These are phyloP conservation scores for Sugiyamaella paludigena DNA, from an alignment of 1,139 yeast species.

Conservation along the genomic window DNA sequence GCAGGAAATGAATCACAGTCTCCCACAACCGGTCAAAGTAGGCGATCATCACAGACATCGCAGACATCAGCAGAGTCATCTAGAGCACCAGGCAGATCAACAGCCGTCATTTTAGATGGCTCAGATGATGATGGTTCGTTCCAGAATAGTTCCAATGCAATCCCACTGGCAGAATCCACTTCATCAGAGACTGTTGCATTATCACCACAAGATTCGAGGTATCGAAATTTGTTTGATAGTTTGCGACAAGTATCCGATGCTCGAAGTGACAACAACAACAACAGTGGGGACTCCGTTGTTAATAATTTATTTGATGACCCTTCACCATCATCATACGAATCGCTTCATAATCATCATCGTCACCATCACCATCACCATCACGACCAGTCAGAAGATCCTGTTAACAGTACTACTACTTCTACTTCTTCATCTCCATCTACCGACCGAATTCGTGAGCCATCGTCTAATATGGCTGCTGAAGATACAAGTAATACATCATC, in stretches of 20 bases:
- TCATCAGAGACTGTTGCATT: too few species aligned
- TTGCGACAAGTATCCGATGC: too few species aligned
- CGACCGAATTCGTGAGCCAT: background rate
- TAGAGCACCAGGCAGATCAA: too few species aligned
- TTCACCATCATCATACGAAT: too few species aligned
- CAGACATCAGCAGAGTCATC: background rate
- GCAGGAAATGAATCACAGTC: background rate
- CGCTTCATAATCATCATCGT: background rate
- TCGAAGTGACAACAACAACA: too few species aligned
- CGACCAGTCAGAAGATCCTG: background rate
- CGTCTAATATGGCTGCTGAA: background rate
- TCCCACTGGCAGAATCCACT: too few species aligned
- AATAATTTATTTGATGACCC: background rate
- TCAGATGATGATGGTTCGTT: too few species aligned
- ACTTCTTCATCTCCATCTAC: slow-evolving; percentile 1
- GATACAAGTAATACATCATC: slow-evolving; percentile 1
- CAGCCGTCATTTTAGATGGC: too few species aligned
- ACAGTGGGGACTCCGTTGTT: background rate
- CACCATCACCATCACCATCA: background rate
- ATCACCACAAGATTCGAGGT: too few species aligned
- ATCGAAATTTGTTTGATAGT: too few species aligned
- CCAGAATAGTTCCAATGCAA: too few species aligned
- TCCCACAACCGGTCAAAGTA: background rate
- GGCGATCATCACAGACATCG: background rate
- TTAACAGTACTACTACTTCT: slow-evolving; percentile 1